These are phyloP conservation scores for Suaeda aralocaspica DNA, from an alignment of 148 eudicot species.

Conservation along the genomic window DNA sequence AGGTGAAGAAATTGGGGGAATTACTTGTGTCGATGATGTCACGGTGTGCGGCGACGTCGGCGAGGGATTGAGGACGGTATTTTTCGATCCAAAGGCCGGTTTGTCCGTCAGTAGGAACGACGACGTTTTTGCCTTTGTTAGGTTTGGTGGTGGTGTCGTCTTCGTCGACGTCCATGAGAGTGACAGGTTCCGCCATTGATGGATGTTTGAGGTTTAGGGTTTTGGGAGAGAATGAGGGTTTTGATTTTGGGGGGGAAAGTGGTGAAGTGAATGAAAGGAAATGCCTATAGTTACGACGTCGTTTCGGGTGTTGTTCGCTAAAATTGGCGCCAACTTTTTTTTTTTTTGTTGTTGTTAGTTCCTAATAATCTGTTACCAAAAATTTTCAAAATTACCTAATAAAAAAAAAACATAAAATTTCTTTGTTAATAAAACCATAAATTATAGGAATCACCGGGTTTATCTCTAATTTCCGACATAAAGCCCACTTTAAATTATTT, in stretches of 20 bases:
- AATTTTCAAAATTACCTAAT: too few relatives aligned
- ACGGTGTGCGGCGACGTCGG: constrained; percentile 98
- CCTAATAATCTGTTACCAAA: too few relatives aligned
- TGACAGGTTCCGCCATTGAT: constrained; percentile 51
- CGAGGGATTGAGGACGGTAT: constrained; percentile 88
- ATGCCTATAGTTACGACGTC: too few relatives aligned
- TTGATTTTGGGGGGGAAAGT: background rate
- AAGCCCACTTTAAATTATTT: too few relatives aligned
- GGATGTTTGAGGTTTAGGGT: constrained; percentile 13
- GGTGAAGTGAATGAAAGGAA: background rate
- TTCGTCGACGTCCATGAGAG: constrained; percentile 69
- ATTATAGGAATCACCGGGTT: too few relatives aligned
- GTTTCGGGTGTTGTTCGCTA: background rate
- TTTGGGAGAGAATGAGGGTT: background rate
- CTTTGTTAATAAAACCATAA: too few relatives aligned
- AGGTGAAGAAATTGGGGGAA: background rate
- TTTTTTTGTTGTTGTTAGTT: background rate
- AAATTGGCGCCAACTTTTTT: constrained; percentile 21
- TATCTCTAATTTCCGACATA: too few relatives aligned
- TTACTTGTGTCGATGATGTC: constrained; percentile 91
- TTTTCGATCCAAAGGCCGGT: constrained; percentile 95
- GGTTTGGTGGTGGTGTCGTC: constrained; percentile 15
- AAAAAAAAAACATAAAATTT: too few relatives aligned
- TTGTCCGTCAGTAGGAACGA: constrained; percentile 35
- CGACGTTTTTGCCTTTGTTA: constrained; percentile 53